phyloP scores from a whole-genome alignment of 257 asterid genomes.

The Nicotiana otophora region DNA sequence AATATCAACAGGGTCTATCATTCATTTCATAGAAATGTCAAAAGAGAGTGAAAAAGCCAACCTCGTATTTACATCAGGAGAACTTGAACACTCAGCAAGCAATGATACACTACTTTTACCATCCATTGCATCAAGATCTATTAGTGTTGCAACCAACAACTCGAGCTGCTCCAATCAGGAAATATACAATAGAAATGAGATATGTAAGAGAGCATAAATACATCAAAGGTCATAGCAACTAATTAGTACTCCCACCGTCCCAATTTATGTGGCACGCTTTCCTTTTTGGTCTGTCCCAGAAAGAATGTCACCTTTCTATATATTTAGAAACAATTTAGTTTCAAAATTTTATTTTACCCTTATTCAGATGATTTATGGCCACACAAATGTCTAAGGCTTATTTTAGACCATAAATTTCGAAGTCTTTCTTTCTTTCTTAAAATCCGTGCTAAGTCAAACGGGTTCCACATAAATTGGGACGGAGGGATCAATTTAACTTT shows the following conservation, averaged over 20 bases:
- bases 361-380: too few species aligned
- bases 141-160: slow-evolving; percentile 75
- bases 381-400: too few species aligned
- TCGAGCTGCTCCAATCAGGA: slow-evolving; percentile 57
- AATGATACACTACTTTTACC: slow-evolving; percentile 81
- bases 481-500: background rate
- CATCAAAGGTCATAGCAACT: background rate
- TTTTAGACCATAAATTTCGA: too few species aligned
- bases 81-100: slow-evolving; percentile 84
- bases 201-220: background rate
- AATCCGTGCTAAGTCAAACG: too few species aligned
- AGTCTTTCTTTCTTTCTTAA: too few species aligned
- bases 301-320: too few species aligned
- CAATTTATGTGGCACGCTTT: too few species aligned
- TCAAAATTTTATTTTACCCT: too few species aligned
- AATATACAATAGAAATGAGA: slow-evolving; percentile 7
- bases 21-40: background rate
- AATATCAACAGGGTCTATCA: background rate
- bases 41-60: slow-evolving; percentile 10
- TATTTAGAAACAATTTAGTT: too few species aligned
- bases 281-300: too few species aligned
- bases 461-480: too few species aligned
- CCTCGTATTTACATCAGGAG: slow-evolving; percentile 95
- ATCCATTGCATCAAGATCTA: slow-evolving; percentile 96
- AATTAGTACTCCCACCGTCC: background rate